Conservation (phyloP, 352 stramenopile genomes). For the Globisporangium mamillatum region DNA sequence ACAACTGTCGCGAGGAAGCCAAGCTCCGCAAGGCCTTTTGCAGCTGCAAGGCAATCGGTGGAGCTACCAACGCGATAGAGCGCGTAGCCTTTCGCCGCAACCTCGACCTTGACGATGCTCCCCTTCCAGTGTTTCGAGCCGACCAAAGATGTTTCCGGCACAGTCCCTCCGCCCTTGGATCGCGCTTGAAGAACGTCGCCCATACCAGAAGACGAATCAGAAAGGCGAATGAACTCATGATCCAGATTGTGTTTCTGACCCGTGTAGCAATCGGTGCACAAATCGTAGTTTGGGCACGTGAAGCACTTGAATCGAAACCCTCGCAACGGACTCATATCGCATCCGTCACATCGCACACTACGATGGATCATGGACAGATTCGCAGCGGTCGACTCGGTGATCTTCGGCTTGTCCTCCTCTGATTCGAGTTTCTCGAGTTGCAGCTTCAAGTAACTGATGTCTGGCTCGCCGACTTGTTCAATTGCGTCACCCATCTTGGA, state of each 20-base stretch:
- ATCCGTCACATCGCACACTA: slow-evolving; percentile 78
- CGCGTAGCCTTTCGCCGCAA: slow-evolving; percentile 50
- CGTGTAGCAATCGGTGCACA: slow-evolving; percentile 67
- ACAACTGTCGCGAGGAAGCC: slow-evolving; percentile 51
- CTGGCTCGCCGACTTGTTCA: slow-evolving; percentile 34
- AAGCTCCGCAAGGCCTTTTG: slow-evolving; percentile 33
- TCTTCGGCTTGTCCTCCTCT: neutral
- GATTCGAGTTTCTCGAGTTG: slow-evolving; percentile 3
- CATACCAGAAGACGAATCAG: slow-evolving; percentile 33
- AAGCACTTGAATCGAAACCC: slow-evolving; percentile 81
- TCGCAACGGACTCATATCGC: slow-evolving; percentile 61
- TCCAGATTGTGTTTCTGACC: slow-evolving; percentile 58
- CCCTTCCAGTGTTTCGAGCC: slow-evolving; percentile 69
- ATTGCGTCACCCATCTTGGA: slow-evolving; percentile 48
- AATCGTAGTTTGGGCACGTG: slow-evolving; percentile 71
- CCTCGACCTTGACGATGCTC: slow-evolving; percentile 41
- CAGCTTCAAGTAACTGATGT: slow-evolving; percentile 33
- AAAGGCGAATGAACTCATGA: slow-evolving; percentile 65
- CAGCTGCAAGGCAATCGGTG: slow-evolving; percentile 33
- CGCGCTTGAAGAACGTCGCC: slow-evolving; percentile 60
- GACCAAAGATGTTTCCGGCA: slow-evolving; percentile 49
- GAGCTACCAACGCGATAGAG: slow-evolving; percentile 37
- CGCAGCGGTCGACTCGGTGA: slow-evolving; percentile 22
- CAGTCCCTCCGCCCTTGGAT: slow-evolving; percentile 46
- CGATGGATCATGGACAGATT: slow-evolving; percentile 43